These are phyloP conservation scores for Rhizopogon vinicolor DNA, from an alignment of 768 basidiomycete species.

Conservation along the genomic window DNA sequence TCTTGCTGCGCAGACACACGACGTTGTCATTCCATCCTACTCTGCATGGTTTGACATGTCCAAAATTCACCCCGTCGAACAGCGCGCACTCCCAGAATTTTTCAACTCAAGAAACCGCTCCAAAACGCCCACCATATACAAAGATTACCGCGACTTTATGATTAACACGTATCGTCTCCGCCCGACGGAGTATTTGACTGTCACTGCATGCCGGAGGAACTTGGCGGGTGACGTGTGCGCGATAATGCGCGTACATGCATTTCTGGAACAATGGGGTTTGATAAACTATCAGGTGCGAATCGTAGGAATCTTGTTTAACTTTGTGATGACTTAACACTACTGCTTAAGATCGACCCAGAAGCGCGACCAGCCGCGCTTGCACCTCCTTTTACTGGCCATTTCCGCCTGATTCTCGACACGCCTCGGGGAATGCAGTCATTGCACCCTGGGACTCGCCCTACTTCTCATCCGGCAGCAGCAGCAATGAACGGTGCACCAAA, in stretches of 20 bases:
- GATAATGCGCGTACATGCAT: slow-evolving; percentile 98
- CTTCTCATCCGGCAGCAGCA: slow-evolving; percentile 33
- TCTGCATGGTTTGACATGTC: slow-evolving; percentile 98
- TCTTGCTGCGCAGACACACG: slow-evolving; percentile 95
- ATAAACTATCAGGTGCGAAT: slow-evolving; percentile 92
- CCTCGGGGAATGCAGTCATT: slow-evolving; percentile 94
- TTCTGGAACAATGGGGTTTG: slow-evolving; percentile 98
- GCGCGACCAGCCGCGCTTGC: slow-evolving; percentile 90
- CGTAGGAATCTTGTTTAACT: neutral
- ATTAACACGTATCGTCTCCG: slow-evolving; percentile 95
- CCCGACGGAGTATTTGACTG: slow-evolving; percentile 93
- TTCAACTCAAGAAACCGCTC: slow-evolving; percentile 93
- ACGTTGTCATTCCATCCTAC: slow-evolving; percentile 95
- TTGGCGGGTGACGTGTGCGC: slow-evolving; percentile 97
- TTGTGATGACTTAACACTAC: neutral
- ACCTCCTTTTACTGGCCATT: slow-evolving; percentile 98
- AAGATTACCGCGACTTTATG: slow-evolving; percentile 99
- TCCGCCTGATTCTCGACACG: slow-evolving; percentile 95
- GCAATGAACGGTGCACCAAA: slow-evolving; percentile 46
- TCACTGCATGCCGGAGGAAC: slow-evolving; percentile 94
- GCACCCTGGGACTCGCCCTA: slow-evolving; percentile 71
- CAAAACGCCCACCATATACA: slow-evolving; percentile 96
- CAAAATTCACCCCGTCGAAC: slow-evolving; percentile 88
- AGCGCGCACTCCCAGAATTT: slow-evolving; percentile 92
- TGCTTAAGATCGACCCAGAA: slow-evolving; percentile 87